phyloP scores from a whole-genome alignment of 495 filamentous ascomycete species.

The Penicillium ucsense region DNA sequence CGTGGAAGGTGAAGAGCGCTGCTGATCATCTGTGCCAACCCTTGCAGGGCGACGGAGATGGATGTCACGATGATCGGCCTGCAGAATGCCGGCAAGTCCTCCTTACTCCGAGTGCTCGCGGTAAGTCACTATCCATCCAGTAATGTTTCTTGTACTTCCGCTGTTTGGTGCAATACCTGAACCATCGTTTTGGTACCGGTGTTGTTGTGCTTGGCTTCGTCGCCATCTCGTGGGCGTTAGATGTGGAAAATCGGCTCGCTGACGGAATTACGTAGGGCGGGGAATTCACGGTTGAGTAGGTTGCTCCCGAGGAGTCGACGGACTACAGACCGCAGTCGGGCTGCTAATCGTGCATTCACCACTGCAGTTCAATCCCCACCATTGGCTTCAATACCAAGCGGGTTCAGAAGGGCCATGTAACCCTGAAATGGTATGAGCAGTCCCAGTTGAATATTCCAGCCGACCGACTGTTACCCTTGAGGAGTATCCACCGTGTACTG shows the following conservation, averaged over 20 bases:
- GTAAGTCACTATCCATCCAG: constrained; percentile 47
- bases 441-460: not conserved
- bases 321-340: not conserved
- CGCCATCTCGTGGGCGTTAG: too few relatives aligned
- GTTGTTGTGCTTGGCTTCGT: too few relatives aligned
- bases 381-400: constrained; percentile 99
- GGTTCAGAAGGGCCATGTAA: constrained; percentile 96
- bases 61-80: constrained; percentile 99
- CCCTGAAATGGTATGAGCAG: constrained; percentile 72
- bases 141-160: not conserved
- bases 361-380: constrained; percentile 84
- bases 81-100: constrained; percentile 98
- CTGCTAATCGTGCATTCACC: constrained; percentile 25
- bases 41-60: constrained; percentile 89
- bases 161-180: too few relatives aligned
- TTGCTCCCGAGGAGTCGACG: constrained; percentile 14
- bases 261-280: constrained; percentile 58
- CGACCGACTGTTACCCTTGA: not conserved
- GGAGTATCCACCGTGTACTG: constrained; percentile 4
- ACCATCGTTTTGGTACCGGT: too few relatives aligned
- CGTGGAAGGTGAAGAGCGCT: not conserved
- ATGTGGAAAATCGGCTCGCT: constrained; percentile 6
- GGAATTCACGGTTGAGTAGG: constrained; percentile 99
- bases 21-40: constrained; percentile 6
- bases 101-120: constrained; percentile 83